Conservation (phyloP, 78 protist genomes). For the Speleostelium caveatum region DNA sequence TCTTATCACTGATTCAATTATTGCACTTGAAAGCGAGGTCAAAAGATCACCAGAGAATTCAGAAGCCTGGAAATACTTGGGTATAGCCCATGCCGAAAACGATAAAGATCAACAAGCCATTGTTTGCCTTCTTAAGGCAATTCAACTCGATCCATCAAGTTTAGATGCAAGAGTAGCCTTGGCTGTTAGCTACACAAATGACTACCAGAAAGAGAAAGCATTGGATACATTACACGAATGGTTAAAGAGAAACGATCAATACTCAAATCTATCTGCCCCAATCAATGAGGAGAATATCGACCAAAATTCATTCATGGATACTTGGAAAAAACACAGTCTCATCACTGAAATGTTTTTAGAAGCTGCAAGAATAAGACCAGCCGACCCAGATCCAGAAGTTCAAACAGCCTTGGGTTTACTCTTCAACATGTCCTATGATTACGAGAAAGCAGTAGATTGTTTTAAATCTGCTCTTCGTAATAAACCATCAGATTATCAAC, state of each 20-base stretch:
- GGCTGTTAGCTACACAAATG: conserved; percentile 66
- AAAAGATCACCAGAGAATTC: conserved; percentile 72
- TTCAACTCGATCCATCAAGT: conserved; percentile 79
- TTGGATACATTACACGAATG: conserved; percentile 79
- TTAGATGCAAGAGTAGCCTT: conserved; percentile 71
- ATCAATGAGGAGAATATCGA: background rate
- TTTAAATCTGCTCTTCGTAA: conserved; percentile 83
- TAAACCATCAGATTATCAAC: conserved; percentile 75
- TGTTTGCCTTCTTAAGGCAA: conserved; percentile 71
- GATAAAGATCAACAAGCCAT: conserved; percentile 90
- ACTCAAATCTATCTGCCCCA: background rate
- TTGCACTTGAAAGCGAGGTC: conserved; percentile 88
- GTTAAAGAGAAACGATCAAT: conserved; percentile 73
- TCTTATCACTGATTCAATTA: conserved; percentile 63
- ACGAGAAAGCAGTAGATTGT: conserved; percentile 89
- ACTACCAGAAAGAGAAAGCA: conserved; percentile 81
- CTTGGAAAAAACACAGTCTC: conserved; percentile 45
- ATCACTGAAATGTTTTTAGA: conserved; percentile 62
- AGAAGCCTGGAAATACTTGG: conserved; percentile 88
- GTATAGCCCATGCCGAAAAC: conserved; percentile 92
- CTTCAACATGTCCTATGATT: conserved; percentile 85
- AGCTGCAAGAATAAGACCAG: conserved; percentile 81
- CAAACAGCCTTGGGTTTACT: conserved; percentile 90
- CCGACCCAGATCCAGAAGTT: conserved; percentile 87
- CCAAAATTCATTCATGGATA: background rate